These are phyloP conservation scores for Penicillium herquei DNA, from an alignment of 495 filamentous ascomycete species.

Conservation along the genomic window DNA sequence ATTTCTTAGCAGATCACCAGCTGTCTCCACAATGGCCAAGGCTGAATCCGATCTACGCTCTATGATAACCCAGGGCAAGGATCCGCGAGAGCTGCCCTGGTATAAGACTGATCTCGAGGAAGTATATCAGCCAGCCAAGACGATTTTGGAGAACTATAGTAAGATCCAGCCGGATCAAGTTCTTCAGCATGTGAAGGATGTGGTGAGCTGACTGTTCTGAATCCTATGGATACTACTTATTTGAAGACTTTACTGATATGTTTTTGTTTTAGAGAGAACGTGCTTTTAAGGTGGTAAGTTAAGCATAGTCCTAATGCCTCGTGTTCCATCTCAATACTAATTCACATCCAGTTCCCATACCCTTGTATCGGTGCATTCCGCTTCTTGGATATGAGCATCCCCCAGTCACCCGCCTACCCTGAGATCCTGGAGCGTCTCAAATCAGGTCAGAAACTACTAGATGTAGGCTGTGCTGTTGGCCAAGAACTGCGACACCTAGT, in stretches of 20 bases:
- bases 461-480: constrained; percentile 41
- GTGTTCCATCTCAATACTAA: neutral
- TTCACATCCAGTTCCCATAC: constrained; percentile 34
- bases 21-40: constrained; percentile 12
- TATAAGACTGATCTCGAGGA: constrained; percentile 16
- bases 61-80: constrained; percentile 11
- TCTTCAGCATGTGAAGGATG: constrained; percentile 43
- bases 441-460: constrained; percentile 34
- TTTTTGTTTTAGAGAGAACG: constrained; percentile 12
- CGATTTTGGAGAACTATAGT: constrained; percentile 47
- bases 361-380: constrained; percentile 54
- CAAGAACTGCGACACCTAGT: constrained; percentile 40
- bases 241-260: neutral
- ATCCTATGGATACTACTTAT: neutral
- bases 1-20: no score
- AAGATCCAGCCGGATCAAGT: constrained; percentile 42
- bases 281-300: constrained; percentile 22
- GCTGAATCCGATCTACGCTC: constrained; percentile 11
- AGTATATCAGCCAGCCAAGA: constrained; percentile 22
- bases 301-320: neutral
- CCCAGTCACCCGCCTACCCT: constrained; percentile 30
- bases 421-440: constrained; percentile 41
- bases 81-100: constrained; percentile 16
- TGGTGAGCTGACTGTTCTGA: constrained; percentile 34
- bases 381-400: constrained; percentile 47